These are phyloP conservation scores for Acer negundo DNA, from an alignment of 345 rosid species.

Conservation along the genomic window DNA sequence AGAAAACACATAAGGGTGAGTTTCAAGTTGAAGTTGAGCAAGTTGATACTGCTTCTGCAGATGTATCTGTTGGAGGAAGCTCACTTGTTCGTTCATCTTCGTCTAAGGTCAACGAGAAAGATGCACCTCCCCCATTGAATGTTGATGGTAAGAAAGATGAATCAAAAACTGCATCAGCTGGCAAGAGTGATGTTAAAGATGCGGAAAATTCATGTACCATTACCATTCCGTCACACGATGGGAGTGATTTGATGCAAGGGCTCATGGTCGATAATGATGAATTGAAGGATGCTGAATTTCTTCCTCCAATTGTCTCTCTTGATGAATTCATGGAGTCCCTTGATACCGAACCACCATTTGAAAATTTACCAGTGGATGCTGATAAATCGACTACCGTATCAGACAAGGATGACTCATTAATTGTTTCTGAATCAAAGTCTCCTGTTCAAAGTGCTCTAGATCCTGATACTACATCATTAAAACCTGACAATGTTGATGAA, in stretches of 20 bases:
- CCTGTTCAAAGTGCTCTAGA: slow-evolving; percentile 37
- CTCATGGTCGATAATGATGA: slow-evolving; percentile 85
- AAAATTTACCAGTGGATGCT: slow-evolving; percentile 49
- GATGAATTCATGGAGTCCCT: slow-evolving; percentile 94
- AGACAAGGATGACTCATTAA: slow-evolving; percentile 45
- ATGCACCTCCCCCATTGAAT: slow-evolving; percentile 18
- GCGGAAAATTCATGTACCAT: slow-evolving; percentile 37
- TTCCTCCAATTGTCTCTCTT: slow-evolving; percentile 88
- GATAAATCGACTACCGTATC: slow-evolving; percentile 33
- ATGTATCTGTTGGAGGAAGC: slow-evolving; percentile 55
- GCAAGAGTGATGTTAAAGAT: slow-evolving; percentile 28
- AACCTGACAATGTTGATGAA: slow-evolving; percentile 33
- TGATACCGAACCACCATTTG: slow-evolving; percentile 88
- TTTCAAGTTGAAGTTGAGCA: slow-evolving; percentile 81
- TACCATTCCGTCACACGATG: slow-evolving; percentile 64
- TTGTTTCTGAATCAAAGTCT: slow-evolving; percentile 37
- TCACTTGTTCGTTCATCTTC: slow-evolving; percentile 33
- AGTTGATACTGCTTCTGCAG: slow-evolving; percentile 52
- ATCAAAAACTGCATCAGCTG: slow-evolving; percentile 28
- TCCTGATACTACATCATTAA: slow-evolving; percentile 27
- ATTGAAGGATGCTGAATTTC: slow-evolving; percentile 72
- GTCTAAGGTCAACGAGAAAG: slow-evolving; percentile 32
- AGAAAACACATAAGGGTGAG: slow-evolving; percentile 97
- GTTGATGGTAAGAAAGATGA: slow-evolving; percentile 36
- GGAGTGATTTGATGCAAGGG: slow-evolving; percentile 52